Conservation (phyloP, 805 yeast genomes). For the Monosporozyma unispora region DNA sequence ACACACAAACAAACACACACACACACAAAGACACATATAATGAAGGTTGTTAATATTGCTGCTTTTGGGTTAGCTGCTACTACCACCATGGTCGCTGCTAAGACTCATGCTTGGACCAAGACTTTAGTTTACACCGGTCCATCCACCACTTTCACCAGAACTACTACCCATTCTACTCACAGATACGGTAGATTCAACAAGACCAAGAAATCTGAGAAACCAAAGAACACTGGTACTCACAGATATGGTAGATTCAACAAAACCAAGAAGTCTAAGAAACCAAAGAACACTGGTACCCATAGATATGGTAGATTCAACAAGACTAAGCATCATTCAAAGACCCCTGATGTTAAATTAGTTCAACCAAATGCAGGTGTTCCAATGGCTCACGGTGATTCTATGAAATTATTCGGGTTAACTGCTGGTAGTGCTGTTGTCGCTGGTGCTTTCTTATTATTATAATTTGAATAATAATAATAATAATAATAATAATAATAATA, state of each 20-base stretch:
- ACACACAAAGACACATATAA: constrained; percentile 8
- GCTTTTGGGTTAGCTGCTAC: constrained; percentile 35
- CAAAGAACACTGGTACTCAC: constrained; percentile 44
- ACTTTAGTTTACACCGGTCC: constrained; percentile 13
- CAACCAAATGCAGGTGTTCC: constrained; percentile 12
- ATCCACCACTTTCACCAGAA: constrained; percentile 22
- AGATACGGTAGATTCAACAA: constrained; percentile 44
- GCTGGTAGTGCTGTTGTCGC: constrained; percentile 42
- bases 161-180: constrained; percentile 39
- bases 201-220: constrained; percentile 24
- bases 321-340: constrained; percentile 19
- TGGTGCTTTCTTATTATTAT: constrained; percentile 41
- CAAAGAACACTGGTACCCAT: constrained; percentile 44
- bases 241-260: constrained; percentile 46
- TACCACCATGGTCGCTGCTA: constrained; percentile 23
- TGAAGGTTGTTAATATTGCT: constrained; percentile 38
- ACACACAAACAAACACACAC: neutral
- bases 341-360: constrained; percentile 17
- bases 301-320: constrained; percentile 46
- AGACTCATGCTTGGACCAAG: constrained; percentile 10
- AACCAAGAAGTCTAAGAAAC: constrained; percentile 26
- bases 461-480: constrained; percentile 8
- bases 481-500: neutral
- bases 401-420: constrained; percentile 27
- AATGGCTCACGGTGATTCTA: constrained; percentile 16